Conservation (phyloP, 2,329 filamentous ascomycete genomes). For the Monilinia fructigena region DNA sequence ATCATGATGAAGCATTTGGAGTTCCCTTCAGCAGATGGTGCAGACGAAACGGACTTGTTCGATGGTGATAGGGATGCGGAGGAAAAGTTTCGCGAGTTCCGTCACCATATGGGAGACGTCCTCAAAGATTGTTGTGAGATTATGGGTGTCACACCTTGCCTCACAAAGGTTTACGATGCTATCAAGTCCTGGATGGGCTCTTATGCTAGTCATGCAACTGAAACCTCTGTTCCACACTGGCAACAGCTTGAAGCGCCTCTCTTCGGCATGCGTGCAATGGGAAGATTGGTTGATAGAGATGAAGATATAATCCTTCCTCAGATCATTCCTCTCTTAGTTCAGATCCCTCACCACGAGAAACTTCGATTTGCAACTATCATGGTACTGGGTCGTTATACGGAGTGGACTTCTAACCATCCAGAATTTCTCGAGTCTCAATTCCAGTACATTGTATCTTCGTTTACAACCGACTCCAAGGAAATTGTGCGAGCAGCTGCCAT, state of each 20-base stretch:
- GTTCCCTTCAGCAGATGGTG: constrained; percentile 69
- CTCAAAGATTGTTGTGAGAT: constrained; percentile 97
- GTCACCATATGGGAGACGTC: constrained; percentile 96
- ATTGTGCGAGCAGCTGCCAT: constrained; percentile 89
- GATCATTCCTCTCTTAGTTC: constrained; percentile 88
- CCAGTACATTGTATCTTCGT: constrained; percentile 92
- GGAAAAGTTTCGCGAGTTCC: constrained; percentile 94
- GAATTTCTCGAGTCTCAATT: constrained; percentile 91
- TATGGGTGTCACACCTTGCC: constrained; percentile 86
- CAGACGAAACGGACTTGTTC: constrained; percentile 79
- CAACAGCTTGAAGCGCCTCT: constrained; percentile 93
- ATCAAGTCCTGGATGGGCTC: constrained; percentile 87
- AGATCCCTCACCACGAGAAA: constrained; percentile 95
- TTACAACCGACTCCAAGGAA: constrained; percentile 83
- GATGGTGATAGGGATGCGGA: constrained; percentile 94
- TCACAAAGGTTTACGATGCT: constrained; percentile 81
- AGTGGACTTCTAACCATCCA: constrained; percentile 94
- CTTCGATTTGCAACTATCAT: constrained; percentile 98
- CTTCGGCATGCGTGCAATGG: constrained; percentile 94
- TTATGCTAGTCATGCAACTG: constrained; percentile 72
- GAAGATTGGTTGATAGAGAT: constrained; percentile 88
- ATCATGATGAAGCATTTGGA: constrained; percentile 88
- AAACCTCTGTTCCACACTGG: constrained; percentile 83
- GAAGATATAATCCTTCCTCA: constrained; percentile 85
- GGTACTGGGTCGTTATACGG: constrained; percentile 93